Conservation (phyloP, 164 flowering plant species). For the Vitis riparia region DNA sequence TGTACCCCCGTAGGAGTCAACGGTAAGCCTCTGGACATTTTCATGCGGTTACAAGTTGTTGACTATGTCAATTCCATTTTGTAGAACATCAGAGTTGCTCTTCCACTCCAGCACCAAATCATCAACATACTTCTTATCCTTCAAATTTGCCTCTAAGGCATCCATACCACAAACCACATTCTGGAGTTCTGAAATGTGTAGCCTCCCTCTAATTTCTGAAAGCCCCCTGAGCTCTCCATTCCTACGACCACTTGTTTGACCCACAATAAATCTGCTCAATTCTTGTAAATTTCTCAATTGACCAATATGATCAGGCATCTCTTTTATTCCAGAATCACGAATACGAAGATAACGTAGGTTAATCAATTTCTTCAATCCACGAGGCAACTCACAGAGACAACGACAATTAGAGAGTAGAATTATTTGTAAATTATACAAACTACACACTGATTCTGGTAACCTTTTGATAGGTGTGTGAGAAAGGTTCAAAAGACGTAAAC, state of each 20-base stretch:
- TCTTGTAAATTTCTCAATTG: slow-evolving; percentile 10
- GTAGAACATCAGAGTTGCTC: neutral
- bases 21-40: slow-evolving; percentile 6
- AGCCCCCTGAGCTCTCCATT: slow-evolving; percentile 9
- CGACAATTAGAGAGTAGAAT: neutral
- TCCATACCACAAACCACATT: slow-evolving; percentile 13
- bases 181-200: slow-evolving; percentile 10
- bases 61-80: slow-evolving; percentile 4
- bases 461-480: slow-evolving; percentile 17
- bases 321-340: neutral
- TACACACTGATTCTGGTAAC: too few relatives aligned
- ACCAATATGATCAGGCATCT: slow-evolving; percentile 17
- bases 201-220: neutral
- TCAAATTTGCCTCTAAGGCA: slow-evolving; percentile 14
- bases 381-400: slow-evolving; percentile 13
- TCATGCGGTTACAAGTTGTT: slow-evolving; percentile 6
- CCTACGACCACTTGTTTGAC: neutral
- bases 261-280: slow-evolving; percentile 2
- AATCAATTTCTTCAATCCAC: slow-evolving; percentile 8
- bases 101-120: slow-evolving; percentile 15
- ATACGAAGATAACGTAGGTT: slow-evolving; percentile 24
- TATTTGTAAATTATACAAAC: neutral
- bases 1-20: slow-evolving; percentile 10
- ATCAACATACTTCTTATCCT: slow-evolving; percentile 10
- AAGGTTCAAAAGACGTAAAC: slow-evolving; percentile 23